Conservation (phyloP, 2,329 filamentous ascomycete genomes). For the Fusarium brachygibbosum region DNA sequence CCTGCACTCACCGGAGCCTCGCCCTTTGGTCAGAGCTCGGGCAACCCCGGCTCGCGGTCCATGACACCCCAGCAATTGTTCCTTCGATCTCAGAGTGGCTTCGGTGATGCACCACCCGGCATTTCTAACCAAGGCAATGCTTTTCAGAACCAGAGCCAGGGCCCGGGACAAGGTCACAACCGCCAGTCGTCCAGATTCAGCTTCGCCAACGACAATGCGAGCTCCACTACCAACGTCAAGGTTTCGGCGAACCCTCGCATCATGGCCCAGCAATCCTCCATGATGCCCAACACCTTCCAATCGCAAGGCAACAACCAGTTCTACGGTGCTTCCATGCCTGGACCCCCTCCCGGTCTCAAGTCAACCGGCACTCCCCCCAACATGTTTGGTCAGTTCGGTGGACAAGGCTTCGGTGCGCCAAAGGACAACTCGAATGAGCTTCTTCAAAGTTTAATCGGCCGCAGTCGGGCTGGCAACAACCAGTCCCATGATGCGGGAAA, state of each 20-base stretch:
- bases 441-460: constrained; percentile 85
- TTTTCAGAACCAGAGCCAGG: constrained; percentile 59
- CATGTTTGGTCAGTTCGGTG: constrained; percentile 94
- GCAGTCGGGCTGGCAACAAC: constrained; percentile 74
- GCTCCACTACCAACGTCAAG: constrained; percentile 71
- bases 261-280: constrained; percentile 88
- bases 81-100: constrained; percentile 73
- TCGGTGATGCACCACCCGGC: constrained; percentile 71
- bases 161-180: constrained; percentile 75
- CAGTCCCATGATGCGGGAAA: constrained; percentile 89
- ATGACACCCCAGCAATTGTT: constrained; percentile 85
- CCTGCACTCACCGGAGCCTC: constrained; percentile 61
- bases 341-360: constrained; percentile 94
- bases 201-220: constrained; percentile 81
- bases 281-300: constrained; percentile 79
- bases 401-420: constrained; percentile 74
- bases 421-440: constrained; percentile 77
- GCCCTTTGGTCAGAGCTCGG: constrained; percentile 62
- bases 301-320: constrained; percentile 76
- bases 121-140: constrained; percentile 62
- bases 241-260: constrained; percentile 82
- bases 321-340: constrained; percentile 87
- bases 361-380: constrained; percentile 94
- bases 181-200: constrained; percentile 89
- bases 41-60: constrained; percentile 72